Base-by-base conservation (phyloP, 768 basidiomycete genomes). In the Amanita molliuscula region DNA sequence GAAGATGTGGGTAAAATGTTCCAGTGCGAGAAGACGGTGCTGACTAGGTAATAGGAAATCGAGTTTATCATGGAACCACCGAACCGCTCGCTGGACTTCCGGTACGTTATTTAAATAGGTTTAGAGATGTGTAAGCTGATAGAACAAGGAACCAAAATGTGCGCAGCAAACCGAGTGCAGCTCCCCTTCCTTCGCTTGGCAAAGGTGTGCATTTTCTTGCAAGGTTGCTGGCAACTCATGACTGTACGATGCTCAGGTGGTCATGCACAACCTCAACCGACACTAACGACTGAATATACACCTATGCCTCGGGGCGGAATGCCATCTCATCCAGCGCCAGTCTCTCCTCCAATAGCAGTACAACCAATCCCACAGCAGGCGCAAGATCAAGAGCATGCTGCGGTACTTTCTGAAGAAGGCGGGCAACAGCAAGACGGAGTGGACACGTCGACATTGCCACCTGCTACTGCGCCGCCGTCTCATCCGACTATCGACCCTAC, bases 41-140 rank as follows among this genome's bases (percentile, higher is more conserved):
- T 26, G 3, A 47, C 23, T 26, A n/a, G 28, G 15, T n/a, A 6
- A 6, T 51, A 90, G 84, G 83, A 95, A 62, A 74, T 95, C 54
- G 92, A 95, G 70, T 87, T 95, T 56, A 91, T 95, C 48, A 84
- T 90, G 79, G 89, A 95, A 58, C 81, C 81, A 2, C 70, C 81
- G 7, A 65, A 79, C 15, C 82, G 81, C 49, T 84, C 82, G 4
- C 66, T 87, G 16, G 88, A 91, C 67, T 79, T 90, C 59, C 75
- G 88, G 84, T 84, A 61, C 47, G 69, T 53, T 48, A 53, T 55
- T 33, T 18, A 6, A 16, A 44, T 29, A 31, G 3, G 34, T 35
- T 21, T 31, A 13, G 23, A 48, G 38, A 11, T 21, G 38, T 35
- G 21, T 55, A 45, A 3, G 28, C 37, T 3, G 29, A 31, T 37